Evolutionary conservation across 1,139 yeast genomes (phyloP).

Genomic region (Zygoascus hellenicus): DNA sequence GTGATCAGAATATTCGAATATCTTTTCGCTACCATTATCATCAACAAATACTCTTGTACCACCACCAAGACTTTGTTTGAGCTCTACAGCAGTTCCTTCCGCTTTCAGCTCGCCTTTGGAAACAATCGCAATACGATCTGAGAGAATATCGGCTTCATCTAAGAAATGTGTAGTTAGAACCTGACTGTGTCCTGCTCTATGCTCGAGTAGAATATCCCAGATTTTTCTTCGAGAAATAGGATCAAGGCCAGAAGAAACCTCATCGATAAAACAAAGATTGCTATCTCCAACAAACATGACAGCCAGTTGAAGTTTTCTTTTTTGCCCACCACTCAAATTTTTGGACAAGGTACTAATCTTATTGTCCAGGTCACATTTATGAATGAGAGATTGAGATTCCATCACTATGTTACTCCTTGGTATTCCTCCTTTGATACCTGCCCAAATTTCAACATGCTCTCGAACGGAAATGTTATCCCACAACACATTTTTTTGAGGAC

Average conservation of each 20-base stretch:
- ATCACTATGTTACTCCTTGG: constrained; percentile 14
- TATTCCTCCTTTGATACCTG: constrained; percentile 27
- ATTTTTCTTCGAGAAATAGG: constrained; percentile 35
- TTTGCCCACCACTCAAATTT: constrained; percentile 80
- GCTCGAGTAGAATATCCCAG: constrained; percentile 35
- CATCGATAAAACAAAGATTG: constrained; percentile 36
- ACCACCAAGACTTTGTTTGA: constrained; percentile 33
- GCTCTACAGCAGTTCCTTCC: constrained; percentile 31
- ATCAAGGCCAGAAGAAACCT: constrained; percentile 37
- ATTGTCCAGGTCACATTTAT: constrained; percentile 29
- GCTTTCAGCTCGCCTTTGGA: constrained; percentile 32
- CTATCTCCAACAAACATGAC: constrained; percentile 36
- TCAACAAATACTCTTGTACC: constrained; percentile 29
- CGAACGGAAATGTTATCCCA: constrained; percentile 35
- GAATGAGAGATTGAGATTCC: constrained; percentile 22
- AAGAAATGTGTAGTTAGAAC: constrained; percentile 36
- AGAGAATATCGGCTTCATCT: constrained; percentile 36
- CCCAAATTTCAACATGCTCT: constrained; percentile 34
- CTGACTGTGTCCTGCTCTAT: constrained; percentile 29
- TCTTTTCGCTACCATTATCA: constrained; percentile 26
- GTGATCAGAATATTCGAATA: constrained; percentile 21
- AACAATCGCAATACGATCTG: constrained; percentile 34
- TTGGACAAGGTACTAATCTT: constrained; percentile 25
- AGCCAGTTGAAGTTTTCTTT: constrained; percentile 83
- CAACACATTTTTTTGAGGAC: constrained; percentile 36